phyloP scores from a whole-genome alignment of 352 stramenopile species.

The Phytophthora quininea region DNA sequence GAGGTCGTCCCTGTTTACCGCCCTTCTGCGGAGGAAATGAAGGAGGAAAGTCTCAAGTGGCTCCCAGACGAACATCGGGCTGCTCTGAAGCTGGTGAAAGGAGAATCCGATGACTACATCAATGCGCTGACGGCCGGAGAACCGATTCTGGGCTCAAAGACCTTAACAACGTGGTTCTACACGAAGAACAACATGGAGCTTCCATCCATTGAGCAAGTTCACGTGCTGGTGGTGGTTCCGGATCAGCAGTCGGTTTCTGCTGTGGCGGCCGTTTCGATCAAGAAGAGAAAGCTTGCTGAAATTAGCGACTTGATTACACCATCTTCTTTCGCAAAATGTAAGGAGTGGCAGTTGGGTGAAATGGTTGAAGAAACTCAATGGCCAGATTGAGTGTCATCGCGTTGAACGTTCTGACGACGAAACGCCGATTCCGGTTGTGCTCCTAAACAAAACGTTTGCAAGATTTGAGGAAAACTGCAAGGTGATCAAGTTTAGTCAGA shows the following conservation, averaged over 20 bases:
- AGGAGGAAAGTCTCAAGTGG: background rate
- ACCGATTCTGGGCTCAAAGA: background rate
- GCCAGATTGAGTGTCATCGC: slow-evolving; percentile 24
- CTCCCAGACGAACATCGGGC: background rate
- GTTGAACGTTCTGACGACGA: slow-evolving; percentile 13
- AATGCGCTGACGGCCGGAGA: background rate
- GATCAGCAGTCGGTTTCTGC: background rate
- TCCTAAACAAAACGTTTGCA: slow-evolving; percentile 22
- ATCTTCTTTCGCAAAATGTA: slow-evolving; percentile 24
- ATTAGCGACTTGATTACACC: slow-evolving; percentile 16
- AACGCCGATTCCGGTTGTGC: slow-evolving; percentile 17
- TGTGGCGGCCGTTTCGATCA: background rate
- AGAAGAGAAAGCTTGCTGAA: slow-evolving; percentile 25
- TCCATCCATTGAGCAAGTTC: background rate
- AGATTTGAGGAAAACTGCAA: slow-evolving; percentile 22
- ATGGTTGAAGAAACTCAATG: slow-evolving; percentile 27
- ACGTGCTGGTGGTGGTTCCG: slow-evolving; percentile 6
- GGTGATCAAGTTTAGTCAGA: slow-evolving; percentile 12
- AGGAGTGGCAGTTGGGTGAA: slow-evolving; percentile 19
- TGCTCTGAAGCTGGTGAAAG: slow-evolving; percentile 1
- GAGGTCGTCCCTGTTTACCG: background rate
- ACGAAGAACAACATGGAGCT: slow-evolving; percentile 1
- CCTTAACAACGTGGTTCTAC: background rate
- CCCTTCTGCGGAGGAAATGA: slow-evolving; percentile 1
- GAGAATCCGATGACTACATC: slow-evolving; percentile 1